These are phyloP conservation scores for Pneumocystis sp. DNA, from an alignment of 1,139 yeast species.

Conservation along the genomic window DNA sequence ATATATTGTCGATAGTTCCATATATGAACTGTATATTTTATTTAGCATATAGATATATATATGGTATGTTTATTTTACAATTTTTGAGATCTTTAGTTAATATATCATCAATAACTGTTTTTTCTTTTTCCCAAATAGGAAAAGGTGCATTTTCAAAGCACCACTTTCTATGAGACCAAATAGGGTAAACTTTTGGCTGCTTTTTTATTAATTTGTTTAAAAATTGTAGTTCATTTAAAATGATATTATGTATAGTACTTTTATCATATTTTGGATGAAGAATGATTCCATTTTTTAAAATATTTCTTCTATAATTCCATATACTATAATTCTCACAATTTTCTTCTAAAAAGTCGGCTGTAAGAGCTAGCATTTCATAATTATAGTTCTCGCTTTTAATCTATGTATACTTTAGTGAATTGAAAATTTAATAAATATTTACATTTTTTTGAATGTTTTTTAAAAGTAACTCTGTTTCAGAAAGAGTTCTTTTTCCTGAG, in stretches of 20 bases:
- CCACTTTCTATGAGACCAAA: conserved; percentile 92
- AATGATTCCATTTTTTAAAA: conserved; percentile 31
- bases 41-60: not conserved
- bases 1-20: conserved; percentile 86
- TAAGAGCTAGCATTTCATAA: conserved; percentile 34
- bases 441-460: not conserved
- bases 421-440: not conserved
- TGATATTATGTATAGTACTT: conserved; percentile 22
- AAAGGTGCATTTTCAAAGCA: conserved; percentile 41
- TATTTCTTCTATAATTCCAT: conserved; percentile 82
- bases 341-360: conserved; percentile 41
- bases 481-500: not conserved
- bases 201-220: conserved; percentile 43
- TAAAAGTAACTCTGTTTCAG: not conserved
- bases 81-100: conserved; percentile 65
- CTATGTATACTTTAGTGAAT: conserved; percentile 7
- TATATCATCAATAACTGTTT: conserved; percentile 52
- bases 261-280: conserved; percentile 12
- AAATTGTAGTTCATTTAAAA: conserved; percentile 49
- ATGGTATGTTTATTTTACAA: conserved; percentile 20
- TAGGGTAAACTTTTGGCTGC: conserved; percentile 88
- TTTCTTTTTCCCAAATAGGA: conserved; percentile 54
- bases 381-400: conserved; percentile 27
- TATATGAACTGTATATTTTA: conserved; percentile 40
- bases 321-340: conserved; percentile 82